Evolutionary conservation across 441 rosid species (phyloP), one percentile per base, ranked within the genome.

Genomic region (Syzygium syzygioides): DNA sequence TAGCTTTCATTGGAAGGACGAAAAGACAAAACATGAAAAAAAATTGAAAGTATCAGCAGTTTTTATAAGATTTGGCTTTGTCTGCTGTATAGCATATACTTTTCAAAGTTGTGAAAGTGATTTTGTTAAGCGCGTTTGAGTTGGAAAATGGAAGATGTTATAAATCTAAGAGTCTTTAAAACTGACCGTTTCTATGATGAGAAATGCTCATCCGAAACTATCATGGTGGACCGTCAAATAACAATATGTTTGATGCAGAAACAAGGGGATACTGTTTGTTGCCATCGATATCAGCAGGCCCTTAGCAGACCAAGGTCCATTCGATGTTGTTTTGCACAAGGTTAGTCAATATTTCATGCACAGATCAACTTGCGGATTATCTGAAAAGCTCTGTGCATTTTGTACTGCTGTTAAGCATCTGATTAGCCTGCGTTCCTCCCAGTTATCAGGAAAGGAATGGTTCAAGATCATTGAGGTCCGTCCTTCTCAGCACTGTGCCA

Each of bases 271-370:
- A 91, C 86, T 83, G 66, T 96, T 96, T 87, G 94, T 94, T 80
- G 94, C 99, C 90, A 95, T 97, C 76, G 99, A 96, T 93, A 89
- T 79, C 88, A 91, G 89, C 86, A 93, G 91, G 86, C 96, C 97
- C 23, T 93, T 97, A 86, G 91, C 95, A 85, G 99, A 96, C 91
- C 99, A 98, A 95, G 99, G 98, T 28, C 99, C 99, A 86, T 98
- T 98, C 90, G 97, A 98, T 92, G 93, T 96, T 86, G 92, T 98
- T 86, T 90, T 98, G 93, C 99, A 98, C 88, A 98, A 98, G 99
- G 99, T 98, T 91, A 89, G 96, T 90, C 55, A 52, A 83, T 68
- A 54, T 85, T 80, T 88, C 48, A 85, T 88, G 71, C 34, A 41
- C 17, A 48, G 85, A 87, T 88, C 89, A 85, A 52, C 25, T 34